Evolutionary conservation across 2,329 filamentous ascomycete genomes (phyloP).

Genomic region (Magnaporthales sp.): DNA sequence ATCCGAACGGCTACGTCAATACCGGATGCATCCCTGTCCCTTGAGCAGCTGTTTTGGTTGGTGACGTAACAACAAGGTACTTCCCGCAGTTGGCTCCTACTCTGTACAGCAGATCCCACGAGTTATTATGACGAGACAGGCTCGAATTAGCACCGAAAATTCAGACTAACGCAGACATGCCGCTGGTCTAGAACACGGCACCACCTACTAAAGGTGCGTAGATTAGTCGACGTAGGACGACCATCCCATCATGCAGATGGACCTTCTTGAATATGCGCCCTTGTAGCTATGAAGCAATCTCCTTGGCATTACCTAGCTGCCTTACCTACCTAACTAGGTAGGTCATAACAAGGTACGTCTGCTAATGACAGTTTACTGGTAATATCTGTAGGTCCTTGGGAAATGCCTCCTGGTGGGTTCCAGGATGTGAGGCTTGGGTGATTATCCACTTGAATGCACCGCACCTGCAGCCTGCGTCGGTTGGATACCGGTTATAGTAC

Average conservation of each 20-base stretch:
- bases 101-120: not conserved
- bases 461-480: not conserved
- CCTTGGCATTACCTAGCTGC: not conserved
- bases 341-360: not conserved
- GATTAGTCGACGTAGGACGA: no score
- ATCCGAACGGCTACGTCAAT: not conserved
- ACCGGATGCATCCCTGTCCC: not conserved
- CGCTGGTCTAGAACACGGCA: not conserved
- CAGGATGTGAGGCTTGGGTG: not conserved
- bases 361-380: not conserved
- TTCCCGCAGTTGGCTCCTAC: not conserved
- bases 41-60: not conserved
- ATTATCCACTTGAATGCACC: not conserved
- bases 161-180: not conserved
- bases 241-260: not conserved
- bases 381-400: not conserved
- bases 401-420: not conserved
- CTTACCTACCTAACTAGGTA: not conserved
- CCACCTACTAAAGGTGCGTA: no score
- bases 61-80: not conserved
- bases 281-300: not conserved
- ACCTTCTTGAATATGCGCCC: not conserved
- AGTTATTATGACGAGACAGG: not conserved
- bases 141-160: not conserved
- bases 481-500: not conserved